phyloP scores from a whole-genome alignment of 345 rosid genomes.

The Syzygium aqueum region DNA sequence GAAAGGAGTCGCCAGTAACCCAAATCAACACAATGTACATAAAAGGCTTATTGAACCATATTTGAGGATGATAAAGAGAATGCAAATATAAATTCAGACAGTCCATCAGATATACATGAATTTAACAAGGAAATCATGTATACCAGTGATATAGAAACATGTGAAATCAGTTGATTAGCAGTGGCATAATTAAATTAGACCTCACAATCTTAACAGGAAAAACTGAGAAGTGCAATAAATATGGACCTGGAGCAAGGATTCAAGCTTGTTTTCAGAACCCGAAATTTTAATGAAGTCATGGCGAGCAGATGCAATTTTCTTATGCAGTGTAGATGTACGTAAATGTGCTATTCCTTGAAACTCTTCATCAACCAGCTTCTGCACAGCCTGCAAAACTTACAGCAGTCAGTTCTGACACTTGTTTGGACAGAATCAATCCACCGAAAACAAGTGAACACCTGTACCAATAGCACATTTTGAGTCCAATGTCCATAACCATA shows the following conservation, averaged over 20 bases:
- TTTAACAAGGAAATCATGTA: neutral
- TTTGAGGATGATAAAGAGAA: neutral
- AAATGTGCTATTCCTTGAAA: constrained; percentile 86
- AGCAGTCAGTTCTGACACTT: neutral
- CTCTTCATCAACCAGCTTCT: constrained; percentile 80
- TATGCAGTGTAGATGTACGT: constrained; percentile 84
- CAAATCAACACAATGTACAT: neutral
- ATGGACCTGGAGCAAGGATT: constrained; percentile 75
- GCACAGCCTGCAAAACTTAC: constrained; percentile 67
- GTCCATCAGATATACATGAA: neutral
- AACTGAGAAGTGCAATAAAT: neutral
- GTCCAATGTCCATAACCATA: neutral
- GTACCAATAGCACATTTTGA: neutral
- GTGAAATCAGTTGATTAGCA: neutral
- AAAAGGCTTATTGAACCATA: neutral
- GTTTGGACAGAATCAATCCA: neutral
- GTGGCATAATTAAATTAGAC: neutral
- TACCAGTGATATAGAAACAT: neutral
- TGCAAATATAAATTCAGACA: neutral
- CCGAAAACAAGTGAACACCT: neutral
- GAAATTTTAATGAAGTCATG: constrained; percentile 88
- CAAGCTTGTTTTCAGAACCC: constrained; percentile 91
- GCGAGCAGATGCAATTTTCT: constrained; percentile 83
- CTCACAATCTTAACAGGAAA: neutral
- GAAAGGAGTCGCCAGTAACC: neutral